phyloP scores from a whole-genome alignment of 1,284 basidiomycete genomes.

The Ustilago loliicola region DNA sequence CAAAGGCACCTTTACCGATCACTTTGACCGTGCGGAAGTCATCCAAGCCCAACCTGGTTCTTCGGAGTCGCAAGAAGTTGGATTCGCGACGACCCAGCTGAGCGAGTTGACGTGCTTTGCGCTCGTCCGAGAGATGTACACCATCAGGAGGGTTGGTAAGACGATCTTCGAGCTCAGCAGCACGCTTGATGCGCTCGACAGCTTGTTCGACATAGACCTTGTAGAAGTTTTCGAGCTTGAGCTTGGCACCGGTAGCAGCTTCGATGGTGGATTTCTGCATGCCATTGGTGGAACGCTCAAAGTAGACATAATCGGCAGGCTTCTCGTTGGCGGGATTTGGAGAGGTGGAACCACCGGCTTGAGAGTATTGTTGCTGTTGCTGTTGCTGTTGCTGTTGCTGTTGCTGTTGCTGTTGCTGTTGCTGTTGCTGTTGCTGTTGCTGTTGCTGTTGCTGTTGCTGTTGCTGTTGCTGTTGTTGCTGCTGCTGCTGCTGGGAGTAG shows the following conservation, averaged over 20 bases:
- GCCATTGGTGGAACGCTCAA: constrained; percentile 85
- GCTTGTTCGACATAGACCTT: constrained; percentile 93
- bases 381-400: constrained; percentile 36
- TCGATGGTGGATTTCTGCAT: constrained; percentile 91
- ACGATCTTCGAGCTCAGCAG: constrained; percentile 91
- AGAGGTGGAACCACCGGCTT: constrained; percentile 36
- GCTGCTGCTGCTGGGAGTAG: constrained; percentile 36
- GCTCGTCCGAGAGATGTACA: constrained; percentile 76
- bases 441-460: constrained; percentile 19
- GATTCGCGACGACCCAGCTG: constrained; percentile 89
- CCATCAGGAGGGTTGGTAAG: constrained; percentile 72
- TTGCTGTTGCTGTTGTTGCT: constrained; percentile 35
- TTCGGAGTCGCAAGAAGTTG: constrained; percentile 83
- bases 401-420: constrained; percentile 35
- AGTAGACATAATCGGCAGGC: constrained; percentile 88
- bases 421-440: constrained; percentile 23
- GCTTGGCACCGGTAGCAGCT: constrained; percentile 92
- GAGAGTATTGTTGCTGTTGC: constrained; percentile 34
- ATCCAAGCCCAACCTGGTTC: constrained; percentile 90
- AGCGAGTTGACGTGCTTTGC: constrained; percentile 89
- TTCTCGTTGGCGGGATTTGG: constrained; percentile 68
- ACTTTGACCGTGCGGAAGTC: constrained; percentile 98
- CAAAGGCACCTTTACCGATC: constrained; percentile 98
- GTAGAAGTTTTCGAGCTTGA: constrained; percentile 98
- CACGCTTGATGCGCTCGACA: constrained; percentile 88